These are phyloP conservation scores for Talaromyces sp. DNA, from an alignment of 2,329 filamentous ascomycete species.

Conservation along the genomic window DNA sequence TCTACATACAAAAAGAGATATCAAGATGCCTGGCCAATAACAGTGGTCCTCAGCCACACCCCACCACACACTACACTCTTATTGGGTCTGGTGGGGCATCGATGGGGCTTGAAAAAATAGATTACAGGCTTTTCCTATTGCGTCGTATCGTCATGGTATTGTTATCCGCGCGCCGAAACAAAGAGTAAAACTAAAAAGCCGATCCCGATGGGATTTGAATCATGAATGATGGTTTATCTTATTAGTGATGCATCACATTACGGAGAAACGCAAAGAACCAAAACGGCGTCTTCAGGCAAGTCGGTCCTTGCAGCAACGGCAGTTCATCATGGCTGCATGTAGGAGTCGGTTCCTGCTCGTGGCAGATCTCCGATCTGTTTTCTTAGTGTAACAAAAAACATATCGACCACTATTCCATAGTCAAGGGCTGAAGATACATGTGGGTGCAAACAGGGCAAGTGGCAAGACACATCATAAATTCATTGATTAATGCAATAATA, in stretches of 20 bases:
- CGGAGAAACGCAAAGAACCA: not conserved
- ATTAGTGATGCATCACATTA: not conserved
- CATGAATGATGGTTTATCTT: too few relatives aligned
- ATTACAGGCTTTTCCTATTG: not conserved
- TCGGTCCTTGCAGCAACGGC: not conserved
- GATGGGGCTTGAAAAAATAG: not conserved
- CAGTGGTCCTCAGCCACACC: not conserved
- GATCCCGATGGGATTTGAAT: not conserved
- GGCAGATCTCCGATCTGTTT: not conserved
- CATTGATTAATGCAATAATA: too few relatives aligned
- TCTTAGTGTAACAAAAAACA: too few relatives aligned
- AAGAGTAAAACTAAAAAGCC: not conserved
- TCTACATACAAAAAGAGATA: too few relatives aligned
- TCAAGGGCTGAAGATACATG: too few relatives aligned
- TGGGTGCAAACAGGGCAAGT: too few relatives aligned
- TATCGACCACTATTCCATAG: too few relatives aligned
- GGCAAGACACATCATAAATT: too few relatives aligned
- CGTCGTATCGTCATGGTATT: not conserved
- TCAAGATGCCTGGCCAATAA: not conserved
- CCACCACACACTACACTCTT: not conserved
- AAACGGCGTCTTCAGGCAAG: not conserved
- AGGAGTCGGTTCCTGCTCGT: not conserved
- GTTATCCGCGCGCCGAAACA: not conserved
- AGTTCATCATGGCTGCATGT: not conserved
- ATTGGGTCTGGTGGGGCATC: not conserved